Conservation (phyloP, 1,139 yeast species). For the Pichia sp. region DNA sequence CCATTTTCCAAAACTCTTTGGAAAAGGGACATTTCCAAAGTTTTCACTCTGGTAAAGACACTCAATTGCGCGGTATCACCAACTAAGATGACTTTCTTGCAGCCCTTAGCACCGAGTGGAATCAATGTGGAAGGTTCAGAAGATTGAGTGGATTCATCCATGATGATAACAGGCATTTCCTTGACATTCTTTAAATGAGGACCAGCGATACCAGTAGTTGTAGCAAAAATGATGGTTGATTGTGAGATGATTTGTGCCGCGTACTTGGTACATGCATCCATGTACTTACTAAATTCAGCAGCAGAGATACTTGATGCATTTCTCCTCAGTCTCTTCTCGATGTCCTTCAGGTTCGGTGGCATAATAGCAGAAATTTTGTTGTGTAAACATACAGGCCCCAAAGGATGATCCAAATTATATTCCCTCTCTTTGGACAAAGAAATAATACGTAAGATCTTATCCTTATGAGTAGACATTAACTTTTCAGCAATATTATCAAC, state of each 20-base stretch:
- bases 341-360: slow-evolving; percentile 38
- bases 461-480: slow-evolving; percentile 41
- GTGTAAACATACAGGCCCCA: slow-evolving; percentile 56
- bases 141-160: slow-evolving; percentile 67
- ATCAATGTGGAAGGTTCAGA: slow-evolving; percentile 65
- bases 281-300: slow-evolving; percentile 34
- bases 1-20: slow-evolving; percentile 24
- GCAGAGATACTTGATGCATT: slow-evolving; percentile 23
- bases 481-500: slow-evolving; percentile 74
- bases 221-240: slow-evolving; percentile 63
- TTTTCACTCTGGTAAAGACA: slow-evolving; percentile 59
- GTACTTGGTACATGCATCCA: slow-evolving; percentile 37
- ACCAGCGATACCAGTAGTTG: slow-evolving; percentile 69
- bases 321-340: slow-evolving; percentile 31
- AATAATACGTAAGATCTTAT: slow-evolving; percentile 51
- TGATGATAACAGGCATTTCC: slow-evolving; percentile 58
- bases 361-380: slow-evolving; percentile 48
- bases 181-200: slow-evolving; percentile 48
- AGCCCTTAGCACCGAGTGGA: slow-evolving; percentile 63
- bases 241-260: slow-evolving; percentile 49
- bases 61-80: slow-evolving; percentile 63
- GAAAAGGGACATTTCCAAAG: slow-evolving; percentile 26
- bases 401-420: slow-evolving; percentile 47
- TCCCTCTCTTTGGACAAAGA: slow-evolving; percentile 57
- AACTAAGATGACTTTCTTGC: slow-evolving; percentile 60